Percentiles rank a stretch among this genome's conserved stretches.
Evolutionary conservation across 176 grass and related monocot genomes (phyloP).

Genomic region (Carex littledalei): DNA sequence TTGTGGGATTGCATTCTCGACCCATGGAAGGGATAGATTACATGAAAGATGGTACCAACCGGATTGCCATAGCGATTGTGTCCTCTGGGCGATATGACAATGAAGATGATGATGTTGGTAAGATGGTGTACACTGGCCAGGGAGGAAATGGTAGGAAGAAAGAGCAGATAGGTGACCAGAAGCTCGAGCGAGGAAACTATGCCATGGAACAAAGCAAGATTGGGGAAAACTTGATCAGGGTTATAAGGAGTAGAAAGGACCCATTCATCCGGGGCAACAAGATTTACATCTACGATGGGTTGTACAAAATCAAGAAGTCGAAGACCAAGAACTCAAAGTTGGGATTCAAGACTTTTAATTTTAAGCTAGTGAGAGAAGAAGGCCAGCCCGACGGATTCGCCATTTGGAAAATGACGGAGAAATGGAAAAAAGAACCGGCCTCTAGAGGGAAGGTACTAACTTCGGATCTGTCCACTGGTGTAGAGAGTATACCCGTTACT

Average conservation of each 20-base stretch:
- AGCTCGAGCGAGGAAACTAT: slow-evolving; percentile 68
- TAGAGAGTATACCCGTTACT: slow-evolving; percentile 42
- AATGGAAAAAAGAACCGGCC: slow-evolving; percentile 54
- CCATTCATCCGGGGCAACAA: slow-evolving; percentile 34
- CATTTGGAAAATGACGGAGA: slow-evolving; percentile 30
- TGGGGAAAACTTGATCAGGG: slow-evolving; percentile 61
- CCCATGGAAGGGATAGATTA: slow-evolving; percentile 69
- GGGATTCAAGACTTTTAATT: slow-evolving; percentile 60
- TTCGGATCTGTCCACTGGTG: slow-evolving; percentile 50
- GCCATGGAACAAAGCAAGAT: slow-evolving; percentile 69
- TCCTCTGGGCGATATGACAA: slow-evolving; percentile 73
- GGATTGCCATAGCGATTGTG: slow-evolving; percentile 55
- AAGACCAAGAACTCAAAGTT: slow-evolving; percentile 49
- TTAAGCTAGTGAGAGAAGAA: slow-evolving; percentile 35
- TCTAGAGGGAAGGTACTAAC: slow-evolving; percentile 48
- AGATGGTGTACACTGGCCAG: slow-evolving; percentile 66
- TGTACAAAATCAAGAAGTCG: slow-evolving; percentile 67
- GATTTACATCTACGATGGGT: slow-evolving; percentile 75
- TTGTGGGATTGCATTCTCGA: slow-evolving; percentile 58
- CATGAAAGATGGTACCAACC: slow-evolving; percentile 33
- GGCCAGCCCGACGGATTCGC: slow-evolving; percentile 29
- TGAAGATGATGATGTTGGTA: slow-evolving; percentile 51
- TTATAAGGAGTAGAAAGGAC: slow-evolving; percentile 64
- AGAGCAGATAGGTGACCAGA: slow-evolving; percentile 58
- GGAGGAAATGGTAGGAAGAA: slow-evolving; percentile 51